Evolutionary conservation across 2,329 filamentous ascomycete species (phyloP), one percentile per base, ranked within the genome.

Genomic region (Metarhizium brunneum): DNA sequence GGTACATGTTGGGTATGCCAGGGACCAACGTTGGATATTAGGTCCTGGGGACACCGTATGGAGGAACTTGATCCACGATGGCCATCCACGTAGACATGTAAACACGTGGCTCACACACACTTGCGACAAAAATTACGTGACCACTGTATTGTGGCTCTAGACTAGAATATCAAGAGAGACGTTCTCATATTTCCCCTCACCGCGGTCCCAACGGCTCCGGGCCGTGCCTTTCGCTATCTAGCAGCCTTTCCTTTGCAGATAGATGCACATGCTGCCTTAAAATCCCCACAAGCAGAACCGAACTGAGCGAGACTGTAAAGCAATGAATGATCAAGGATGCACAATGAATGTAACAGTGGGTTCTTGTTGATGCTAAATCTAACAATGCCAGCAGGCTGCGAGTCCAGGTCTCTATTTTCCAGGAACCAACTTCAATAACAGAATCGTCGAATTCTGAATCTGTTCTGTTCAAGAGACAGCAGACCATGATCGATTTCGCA

Each of bases 121-220:
- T 1, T 7, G 16, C 13, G 16, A 43, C 13, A n/a, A 43, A 25
- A 42, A 10, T 5, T 16, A 40, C 6, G 30, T 60, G 60, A 62
- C 61, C 49, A 61, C 60, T 60, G 54, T 61, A 62, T 68, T 63
- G 58, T 62, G 66, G 65, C 64, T 66, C 48, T 36, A 40, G 62
- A 61, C 50, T 63, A 58, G 63, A 65, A 62, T 68, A 66, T 65
- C 61, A 63, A 61, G 64, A 62, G 54, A 49, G 52, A 53, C 47
- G 57, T 57, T 52, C 57, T 47, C 42, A 42, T 53, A 16, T 20
- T 7, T 8, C 14, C 14, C 13, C 36, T 50, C 43, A 56, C 54
- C 45, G n/a, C 43, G 55, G 49, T 52, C 45, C 51, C 45, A 47
- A 50, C 52, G 53, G 54, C 54, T 56, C 54, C 51, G 20, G 54